A percentile compares a stretch with the other conserved stretches of the same genome.
These are phyloP conservation scores for Lonicera japonica DNA, from an alignment of 129 eudicot species.

Conservation along the genomic window DNA sequence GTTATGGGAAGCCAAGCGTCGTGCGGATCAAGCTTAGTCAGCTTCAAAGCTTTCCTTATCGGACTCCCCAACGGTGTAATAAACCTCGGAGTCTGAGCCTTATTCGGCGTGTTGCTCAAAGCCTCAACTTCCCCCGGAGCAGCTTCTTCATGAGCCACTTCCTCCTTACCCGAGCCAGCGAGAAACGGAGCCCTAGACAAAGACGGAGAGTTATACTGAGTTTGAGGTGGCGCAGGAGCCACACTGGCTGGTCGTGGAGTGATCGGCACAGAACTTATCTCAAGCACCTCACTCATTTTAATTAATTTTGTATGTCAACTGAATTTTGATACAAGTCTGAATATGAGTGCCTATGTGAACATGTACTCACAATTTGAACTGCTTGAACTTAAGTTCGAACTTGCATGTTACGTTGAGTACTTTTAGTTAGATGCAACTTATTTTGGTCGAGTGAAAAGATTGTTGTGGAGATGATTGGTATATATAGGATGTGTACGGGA, in stretches of 20 bases:
- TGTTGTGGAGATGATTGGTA: neutral
- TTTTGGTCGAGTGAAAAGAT: neutral
- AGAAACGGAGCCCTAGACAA: slow-evolving; percentile 11
- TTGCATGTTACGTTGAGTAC: neutral
- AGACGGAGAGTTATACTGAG: slow-evolving; percentile 11
- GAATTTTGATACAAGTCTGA: too few species aligned
- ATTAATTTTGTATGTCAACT: too few species aligned
- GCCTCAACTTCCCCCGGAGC: slow-evolving; percentile 1
- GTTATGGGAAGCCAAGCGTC: slow-evolving; percentile 35
- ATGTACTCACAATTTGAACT: too few species aligned
- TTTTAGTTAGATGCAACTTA: neutral
- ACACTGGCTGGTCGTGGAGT: slow-evolving; percentile 8
- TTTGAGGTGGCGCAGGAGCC: slow-evolving; percentile 11
- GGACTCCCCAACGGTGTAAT: slow-evolving; percentile 16
- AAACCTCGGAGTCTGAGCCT: slow-evolving; percentile 8
- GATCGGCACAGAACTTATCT: slow-evolving; percentile 6
- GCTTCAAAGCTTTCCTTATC: slow-evolving; percentile 8
- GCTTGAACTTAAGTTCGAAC: too few species aligned
- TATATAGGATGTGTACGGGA: too few species aligned
- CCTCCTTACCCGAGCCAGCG: neutral
- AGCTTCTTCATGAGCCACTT: neutral
- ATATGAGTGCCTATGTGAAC: too few species aligned
- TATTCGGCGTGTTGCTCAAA: slow-evolving; percentile 1
- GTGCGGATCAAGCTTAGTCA: slow-evolving; percentile 14
- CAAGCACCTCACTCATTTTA: neutral